Evolutionary conservation across 768 basidiomycete species (phyloP).

Genomic region (Pholiota microspora): DNA sequence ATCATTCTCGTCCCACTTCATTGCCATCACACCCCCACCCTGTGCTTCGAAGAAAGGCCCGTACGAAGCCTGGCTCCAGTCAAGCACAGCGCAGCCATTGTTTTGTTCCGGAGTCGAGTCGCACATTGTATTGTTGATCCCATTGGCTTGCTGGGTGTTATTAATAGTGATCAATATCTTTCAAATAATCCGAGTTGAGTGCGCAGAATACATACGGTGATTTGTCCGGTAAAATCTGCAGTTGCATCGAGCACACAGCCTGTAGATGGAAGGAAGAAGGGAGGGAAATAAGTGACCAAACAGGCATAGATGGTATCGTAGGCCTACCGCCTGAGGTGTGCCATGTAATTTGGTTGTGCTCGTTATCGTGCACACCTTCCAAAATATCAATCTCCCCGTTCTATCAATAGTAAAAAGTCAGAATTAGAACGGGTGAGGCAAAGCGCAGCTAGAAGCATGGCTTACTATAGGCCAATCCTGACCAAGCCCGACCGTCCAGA

Average conservation of each 20-base stretch:
- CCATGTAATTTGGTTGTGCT: slow-evolving; percentile 83
- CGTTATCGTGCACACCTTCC: slow-evolving; percentile 81
- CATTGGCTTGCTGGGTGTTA: slow-evolving; percentile 19
- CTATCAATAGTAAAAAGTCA: slow-evolving; percentile 32
- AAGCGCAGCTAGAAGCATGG: background rate
- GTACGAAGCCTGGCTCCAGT: slow-evolving; percentile 84
- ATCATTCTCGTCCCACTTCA: slow-evolving; percentile 83
- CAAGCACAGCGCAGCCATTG: slow-evolving; percentile 74
- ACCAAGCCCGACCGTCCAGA: slow-evolving; percentile 66
- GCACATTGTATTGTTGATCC: slow-evolving; percentile 49
- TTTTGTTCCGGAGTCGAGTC: slow-evolving; percentile 51
- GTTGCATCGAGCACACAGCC: slow-evolving; percentile 25
- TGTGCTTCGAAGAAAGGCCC: slow-evolving; percentile 78
- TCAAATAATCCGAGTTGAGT: too few species aligned
- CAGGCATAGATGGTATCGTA: background rate
- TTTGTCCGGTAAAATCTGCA: slow-evolving; percentile 22
- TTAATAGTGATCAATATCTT: background rate
- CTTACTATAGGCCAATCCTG: background rate
- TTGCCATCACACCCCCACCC: slow-evolving; percentile 82
- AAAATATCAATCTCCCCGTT: slow-evolving; percentile 81
- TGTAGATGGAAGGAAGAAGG: background rate
- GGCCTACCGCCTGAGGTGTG: slow-evolving; percentile 44
- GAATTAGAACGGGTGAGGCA: too few species aligned
- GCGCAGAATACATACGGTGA: slow-evolving; percentile 14
- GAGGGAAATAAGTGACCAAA: background rate